phyloP scores from a whole-genome alignment of 2,329 filamentous ascomycete species.

The Neofusicoccum kwambonambiense region DNA sequence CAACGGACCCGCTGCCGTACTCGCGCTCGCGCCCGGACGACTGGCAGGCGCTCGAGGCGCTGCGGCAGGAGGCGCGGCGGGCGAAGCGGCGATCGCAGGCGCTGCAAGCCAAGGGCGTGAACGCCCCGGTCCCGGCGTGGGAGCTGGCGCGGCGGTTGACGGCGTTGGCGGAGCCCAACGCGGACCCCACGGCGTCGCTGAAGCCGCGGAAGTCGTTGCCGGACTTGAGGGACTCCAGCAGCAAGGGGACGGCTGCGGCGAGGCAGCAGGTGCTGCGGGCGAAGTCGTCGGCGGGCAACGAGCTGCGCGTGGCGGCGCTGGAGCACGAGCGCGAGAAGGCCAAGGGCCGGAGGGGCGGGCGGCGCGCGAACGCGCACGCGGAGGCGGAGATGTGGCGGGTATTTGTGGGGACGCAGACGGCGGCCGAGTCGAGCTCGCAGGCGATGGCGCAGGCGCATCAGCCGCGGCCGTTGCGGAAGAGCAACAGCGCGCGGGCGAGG shows the following conservation, averaged over 20 bases:
- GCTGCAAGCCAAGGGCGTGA: neutral
- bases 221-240: neutral
- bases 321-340: neutral
- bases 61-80: neutral
- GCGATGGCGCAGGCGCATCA: neutral
- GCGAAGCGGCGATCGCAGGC: neutral
- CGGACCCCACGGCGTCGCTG: neutral
- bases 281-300: neutral
- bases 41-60: neutral
- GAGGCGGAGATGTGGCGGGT: constrained; percentile 4
- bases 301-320: neutral
- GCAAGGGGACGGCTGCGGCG: neutral
- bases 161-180: neutral
- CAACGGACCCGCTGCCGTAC: neutral
- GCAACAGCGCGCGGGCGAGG: neutral
- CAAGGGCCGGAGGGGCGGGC: neutral
- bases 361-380: neutral
- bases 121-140: neutral
- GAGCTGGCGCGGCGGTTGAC: neutral
- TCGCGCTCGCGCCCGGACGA: neutral
- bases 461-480: neutral
- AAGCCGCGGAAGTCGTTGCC: neutral
- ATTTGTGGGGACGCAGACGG: neutral
- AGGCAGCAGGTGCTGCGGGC: neutral
- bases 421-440: neutral